These are phyloP conservation scores for Erysimum pusillum DNA, from an alignment of 441 rosid genomes.

Conservation along the genomic window DNA sequence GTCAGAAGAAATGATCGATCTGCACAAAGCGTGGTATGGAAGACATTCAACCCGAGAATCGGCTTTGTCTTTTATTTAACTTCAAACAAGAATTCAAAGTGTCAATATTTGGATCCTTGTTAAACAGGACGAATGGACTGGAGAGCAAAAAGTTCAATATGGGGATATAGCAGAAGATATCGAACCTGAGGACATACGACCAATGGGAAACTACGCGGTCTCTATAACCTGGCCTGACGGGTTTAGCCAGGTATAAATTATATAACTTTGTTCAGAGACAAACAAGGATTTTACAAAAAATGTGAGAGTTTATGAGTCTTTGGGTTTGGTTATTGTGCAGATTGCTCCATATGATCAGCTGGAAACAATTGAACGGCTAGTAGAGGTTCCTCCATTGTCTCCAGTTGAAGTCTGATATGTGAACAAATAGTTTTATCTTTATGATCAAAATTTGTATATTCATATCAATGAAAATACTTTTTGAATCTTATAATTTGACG, in stretches of 20 bases:
- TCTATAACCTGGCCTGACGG: slow-evolving; percentile 98
- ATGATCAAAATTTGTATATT: slow-evolving; percentile 32
- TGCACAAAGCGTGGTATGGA: slow-evolving; percentile 89
- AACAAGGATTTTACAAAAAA: not conserved
- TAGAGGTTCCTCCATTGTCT: slow-evolving; percentile 62
- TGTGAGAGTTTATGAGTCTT: slow-evolving; percentile 12
- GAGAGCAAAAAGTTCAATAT: slow-evolving; percentile 83
- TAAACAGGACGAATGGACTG: slow-evolving; percentile 91
- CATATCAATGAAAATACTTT: slow-evolving; percentile 7
- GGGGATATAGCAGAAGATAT: slow-evolving; percentile 85
- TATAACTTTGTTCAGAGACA: slow-evolving; percentile 4
- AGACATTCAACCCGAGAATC: not conserved
- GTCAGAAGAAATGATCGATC: slow-evolving; percentile 93
- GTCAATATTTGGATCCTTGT: not conserved
- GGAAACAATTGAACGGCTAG: slow-evolving; percentile 75
- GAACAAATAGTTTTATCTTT: not conserved
- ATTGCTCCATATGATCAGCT: slow-evolving; percentile 92
- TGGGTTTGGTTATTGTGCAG: slow-evolving; percentile 48
- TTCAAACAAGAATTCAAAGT: not conserved
- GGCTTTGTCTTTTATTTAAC: not conserved
- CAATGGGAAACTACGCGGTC: slow-evolving; percentile 96
- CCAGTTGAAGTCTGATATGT: slow-evolving; percentile 46
- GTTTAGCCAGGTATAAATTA: slow-evolving; percentile 72
- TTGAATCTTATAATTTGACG: slow-evolving; percentile 12
- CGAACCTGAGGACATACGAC: slow-evolving; percentile 89